phyloP scores from a whole-genome alignment of 2,329 filamentous ascomycete genomes.

The Venturia aucupariae region DNA sequence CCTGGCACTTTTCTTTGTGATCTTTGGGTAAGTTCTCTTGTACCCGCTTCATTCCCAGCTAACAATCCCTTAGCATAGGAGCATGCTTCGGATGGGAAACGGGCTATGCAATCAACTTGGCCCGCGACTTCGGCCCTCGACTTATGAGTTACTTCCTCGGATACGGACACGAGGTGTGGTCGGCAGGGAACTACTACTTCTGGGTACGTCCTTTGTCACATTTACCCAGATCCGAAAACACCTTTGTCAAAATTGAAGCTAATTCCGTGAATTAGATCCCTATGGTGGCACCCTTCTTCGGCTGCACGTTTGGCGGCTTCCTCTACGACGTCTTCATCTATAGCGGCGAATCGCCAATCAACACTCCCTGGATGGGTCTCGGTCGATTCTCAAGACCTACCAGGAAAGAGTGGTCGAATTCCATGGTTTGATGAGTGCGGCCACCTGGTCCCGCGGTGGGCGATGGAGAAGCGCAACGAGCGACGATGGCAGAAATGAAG shows the following conservation, averaged over 20 bases:
- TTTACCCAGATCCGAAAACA: neutral
- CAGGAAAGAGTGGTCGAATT: conserved; percentile 13
- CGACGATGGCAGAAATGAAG: too few species aligned
- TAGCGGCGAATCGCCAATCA: conserved; percentile 16
- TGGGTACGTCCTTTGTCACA: conserved; percentile 42
- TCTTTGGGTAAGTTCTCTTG: too few species aligned
- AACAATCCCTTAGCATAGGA: conserved; percentile 41
- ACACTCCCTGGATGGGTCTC: conserved; percentile 16
- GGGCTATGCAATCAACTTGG: conserved; percentile 66
- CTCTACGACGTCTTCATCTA: conserved; percentile 19
- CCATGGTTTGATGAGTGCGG: neutral
- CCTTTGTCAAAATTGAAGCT: neutral
- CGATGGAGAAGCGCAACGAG: too few species aligned
- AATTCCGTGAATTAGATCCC: conserved; percentile 9
- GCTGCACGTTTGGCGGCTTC: conserved; percentile 14
- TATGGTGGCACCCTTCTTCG: conserved; percentile 15
- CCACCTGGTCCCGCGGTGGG: neutral
- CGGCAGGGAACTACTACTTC: conserved; percentile 60
- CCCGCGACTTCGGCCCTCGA: conserved; percentile 62
- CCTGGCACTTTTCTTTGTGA: conserved; percentile 56
- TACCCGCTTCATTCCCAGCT: too few species aligned
- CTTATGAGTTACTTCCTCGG: conserved; percentile 58
- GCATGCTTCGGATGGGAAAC: conserved; percentile 69
- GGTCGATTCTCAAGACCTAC: conserved; percentile 4
- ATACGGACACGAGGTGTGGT: conserved; percentile 59